Conservation (phyloP, 2,329 filamentous ascomycete species). For the Magnaporthiopsis incrustans region DNA sequence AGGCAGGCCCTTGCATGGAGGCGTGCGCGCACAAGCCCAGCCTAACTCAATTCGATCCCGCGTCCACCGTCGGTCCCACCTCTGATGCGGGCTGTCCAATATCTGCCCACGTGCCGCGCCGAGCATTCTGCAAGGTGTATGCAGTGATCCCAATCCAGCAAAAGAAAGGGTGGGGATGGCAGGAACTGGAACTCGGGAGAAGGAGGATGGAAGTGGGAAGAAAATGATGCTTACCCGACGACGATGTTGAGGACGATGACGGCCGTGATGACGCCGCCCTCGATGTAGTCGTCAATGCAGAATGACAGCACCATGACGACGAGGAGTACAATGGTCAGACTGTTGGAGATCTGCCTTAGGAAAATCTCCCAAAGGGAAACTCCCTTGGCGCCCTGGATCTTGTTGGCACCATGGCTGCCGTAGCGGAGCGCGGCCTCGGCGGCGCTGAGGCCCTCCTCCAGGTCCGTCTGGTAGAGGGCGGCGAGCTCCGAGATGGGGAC, state of each 20-base stretch:
- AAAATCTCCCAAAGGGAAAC: conserved; percentile 68
- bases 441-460: conserved; percentile 51
- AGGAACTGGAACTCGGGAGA: neutral
- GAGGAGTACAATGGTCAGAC: conserved; percentile 64
- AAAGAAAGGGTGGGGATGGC: neutral
- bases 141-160: neutral
- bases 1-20: no score
- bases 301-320: conserved; percentile 66
- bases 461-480: conserved; percentile 17
- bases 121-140: neutral
- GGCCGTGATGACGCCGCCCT: conserved; percentile 58
- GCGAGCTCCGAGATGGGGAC: conserved; percentile 16
- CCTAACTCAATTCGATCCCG: no score
- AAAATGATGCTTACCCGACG: conserved; percentile 43
- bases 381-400: conserved; percentile 62
- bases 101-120: no score
- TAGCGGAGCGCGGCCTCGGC: conserved; percentile 59
- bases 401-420: conserved; percentile 59
- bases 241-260: conserved; percentile 63
- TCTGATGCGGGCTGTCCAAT: no score
- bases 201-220: neutral
- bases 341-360: conserved; percentile 69
- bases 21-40: no score
- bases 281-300: conserved; percentile 58
- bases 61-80: no score